A percentile compares a stretch with the other conserved stretches of the same genome.
Conservation (phyloP, 192 early-diverging fungal genomes). For the Backusella westeae region DNA sequence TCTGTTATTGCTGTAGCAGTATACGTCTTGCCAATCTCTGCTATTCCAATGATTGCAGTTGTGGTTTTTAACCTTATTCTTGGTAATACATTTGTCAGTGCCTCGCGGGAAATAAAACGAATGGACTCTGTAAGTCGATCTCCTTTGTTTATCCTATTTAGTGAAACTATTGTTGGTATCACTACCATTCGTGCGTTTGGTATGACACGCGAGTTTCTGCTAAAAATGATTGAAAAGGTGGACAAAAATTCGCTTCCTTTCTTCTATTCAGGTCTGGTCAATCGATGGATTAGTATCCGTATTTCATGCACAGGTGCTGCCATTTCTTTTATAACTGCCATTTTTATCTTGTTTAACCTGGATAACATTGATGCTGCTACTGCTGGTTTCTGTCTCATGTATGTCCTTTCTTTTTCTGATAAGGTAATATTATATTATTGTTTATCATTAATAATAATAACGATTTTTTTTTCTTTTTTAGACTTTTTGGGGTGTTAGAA, state of each 20-base stretch:
- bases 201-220: slow-evolving; percentile 58
- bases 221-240: slow-evolving; percentile 39
- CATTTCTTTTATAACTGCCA: slow-evolving; percentile 61
- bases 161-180: slow-evolving; percentile 67
- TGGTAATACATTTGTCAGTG: slow-evolving; percentile 54
- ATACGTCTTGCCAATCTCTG: slow-evolving; percentile 60
- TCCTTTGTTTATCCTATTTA: slow-evolving; percentile 78
- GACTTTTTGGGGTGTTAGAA: slow-evolving; percentile 61
- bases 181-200: slow-evolving; percentile 89
- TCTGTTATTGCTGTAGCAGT: slow-evolving; percentile 57
- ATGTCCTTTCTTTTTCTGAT: slow-evolving; percentile 62
- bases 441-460: slow-evolving; percentile 44
- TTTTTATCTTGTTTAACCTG: slow-evolving; percentile 55
- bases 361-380: slow-evolving; percentile 65
- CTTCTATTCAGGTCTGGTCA: slow-evolving; percentile 75
- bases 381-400: slow-evolving; percentile 83
- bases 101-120: slow-evolving; percentile 81
- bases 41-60: slow-evolving; percentile 39
- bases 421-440: slow-evolving; percentile 61
- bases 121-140: slow-evolving; percentile 72
- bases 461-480: not conserved
- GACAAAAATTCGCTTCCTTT: slow-evolving; percentile 71
- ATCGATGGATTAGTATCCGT: slow-evolving; percentile 84
- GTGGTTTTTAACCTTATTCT: slow-evolving; percentile 46
- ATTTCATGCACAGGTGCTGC: slow-evolving; percentile 69